Percentiles rank a stretch among this genome's conserved stretches.
These are phyloP conservation scores for Zoysia pacifica DNA, from an alignment of 176 grass and related monocot genomes.

Conservation along the genomic window DNA sequence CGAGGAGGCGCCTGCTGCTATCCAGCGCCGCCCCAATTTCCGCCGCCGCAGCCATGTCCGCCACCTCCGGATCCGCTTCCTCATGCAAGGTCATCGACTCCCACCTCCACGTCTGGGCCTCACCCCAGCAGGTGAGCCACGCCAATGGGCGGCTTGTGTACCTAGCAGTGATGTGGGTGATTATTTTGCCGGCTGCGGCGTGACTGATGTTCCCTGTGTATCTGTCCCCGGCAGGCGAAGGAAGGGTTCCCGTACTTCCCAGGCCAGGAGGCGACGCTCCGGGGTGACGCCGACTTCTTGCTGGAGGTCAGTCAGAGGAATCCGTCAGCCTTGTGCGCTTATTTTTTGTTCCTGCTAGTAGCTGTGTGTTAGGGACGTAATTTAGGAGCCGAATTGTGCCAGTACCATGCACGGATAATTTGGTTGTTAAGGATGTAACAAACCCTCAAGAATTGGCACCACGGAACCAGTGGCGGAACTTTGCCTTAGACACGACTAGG, in stretches of 20 bases:
- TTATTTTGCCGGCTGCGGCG: background rate
- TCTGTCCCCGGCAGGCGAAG: slow-evolving; percentile 44
- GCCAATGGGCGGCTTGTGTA: background rate
- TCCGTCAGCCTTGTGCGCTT: background rate
- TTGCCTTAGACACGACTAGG: no score
- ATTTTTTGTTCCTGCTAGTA: background rate
- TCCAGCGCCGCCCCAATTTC: slow-evolving; percentile 25
- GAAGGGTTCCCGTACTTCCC: slow-evolving; percentile 65
- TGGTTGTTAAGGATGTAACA: background rate
- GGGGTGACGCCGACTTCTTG: slow-evolving; percentile 78
- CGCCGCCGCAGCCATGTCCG: slow-evolving; percentile 39
- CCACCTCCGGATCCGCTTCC: slow-evolving; percentile 26
- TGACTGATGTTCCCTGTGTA: no score
- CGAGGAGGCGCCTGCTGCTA: slow-evolving; percentile 31
- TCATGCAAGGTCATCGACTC: slow-evolving; percentile 70
- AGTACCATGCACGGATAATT: background rate
- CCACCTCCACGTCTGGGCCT: slow-evolving; percentile 92
- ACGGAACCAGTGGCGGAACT: no score
- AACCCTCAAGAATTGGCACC: background rate
- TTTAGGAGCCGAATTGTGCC: background rate
- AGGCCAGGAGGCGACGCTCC: slow-evolving; percentile 72
- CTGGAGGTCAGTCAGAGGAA: slow-evolving; percentile 55
- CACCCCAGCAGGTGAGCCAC: slow-evolving; percentile 55
- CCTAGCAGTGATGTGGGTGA: background rate
- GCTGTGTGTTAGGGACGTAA: background rate